Percentiles rank a stretch among this genome's conserved stretches.
These are phyloP conservation scores for Pythium oligandrum DNA, from an alignment of 352 stramenopile genomes.

Conservation along the genomic window DNA sequence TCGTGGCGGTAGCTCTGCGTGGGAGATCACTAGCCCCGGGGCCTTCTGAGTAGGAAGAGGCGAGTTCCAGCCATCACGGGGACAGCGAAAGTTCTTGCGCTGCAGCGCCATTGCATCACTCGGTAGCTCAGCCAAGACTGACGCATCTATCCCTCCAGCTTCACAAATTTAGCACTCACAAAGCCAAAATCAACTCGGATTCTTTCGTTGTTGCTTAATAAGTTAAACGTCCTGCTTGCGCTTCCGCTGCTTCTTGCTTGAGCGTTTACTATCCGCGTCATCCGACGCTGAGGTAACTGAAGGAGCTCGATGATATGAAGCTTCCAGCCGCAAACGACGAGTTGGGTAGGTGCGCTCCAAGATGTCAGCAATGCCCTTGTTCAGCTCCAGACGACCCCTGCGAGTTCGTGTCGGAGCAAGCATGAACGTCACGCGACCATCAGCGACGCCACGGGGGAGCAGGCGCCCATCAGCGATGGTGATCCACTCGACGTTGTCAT, in stretches of 20 bases:
- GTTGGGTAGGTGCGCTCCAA: conserved; percentile 49
- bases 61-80: conserved; percentile 20
- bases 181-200: too few relatives aligned
- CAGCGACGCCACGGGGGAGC: conserved; percentile 61
- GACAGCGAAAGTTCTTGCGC: conserved; percentile 60
- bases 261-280: background rate
- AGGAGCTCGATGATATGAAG: too few relatives aligned
- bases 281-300: too few relatives aligned
- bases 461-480: conserved; percentile 59
- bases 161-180: too few relatives aligned
- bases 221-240: too few relatives aligned
- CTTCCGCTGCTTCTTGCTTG: conserved; percentile 13
- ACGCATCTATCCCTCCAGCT: too few relatives aligned
- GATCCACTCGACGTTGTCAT: conserved; percentile 67
- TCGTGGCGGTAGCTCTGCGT: conserved; percentile 41
- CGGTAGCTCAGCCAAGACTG: too few relatives aligned
- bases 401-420: conserved; percentile 34
- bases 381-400: conserved; percentile 38
- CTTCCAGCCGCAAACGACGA: conserved; percentile 18
- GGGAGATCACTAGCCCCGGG: conserved; percentile 25
- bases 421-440: conserved; percentile 37
- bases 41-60: conserved; percentile 1
- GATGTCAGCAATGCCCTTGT: conserved; percentile 37
- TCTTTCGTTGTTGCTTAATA: too few relatives aligned
- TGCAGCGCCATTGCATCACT: conserved; percentile 27